Base-by-base conservation (phyloP, 2,329 filamentous ascomycete species). In the Exophiala phaeomuriformis region DNA sequence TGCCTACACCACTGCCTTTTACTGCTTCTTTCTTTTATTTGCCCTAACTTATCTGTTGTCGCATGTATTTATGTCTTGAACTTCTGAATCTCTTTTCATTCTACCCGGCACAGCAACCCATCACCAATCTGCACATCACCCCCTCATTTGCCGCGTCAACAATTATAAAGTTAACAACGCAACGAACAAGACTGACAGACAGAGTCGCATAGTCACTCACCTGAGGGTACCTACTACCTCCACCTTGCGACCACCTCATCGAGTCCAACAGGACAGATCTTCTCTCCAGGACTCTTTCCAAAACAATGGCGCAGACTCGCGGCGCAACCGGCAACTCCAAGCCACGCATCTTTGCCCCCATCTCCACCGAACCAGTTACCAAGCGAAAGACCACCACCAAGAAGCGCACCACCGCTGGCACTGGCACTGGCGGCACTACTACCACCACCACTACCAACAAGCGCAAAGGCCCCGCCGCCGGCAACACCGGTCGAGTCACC, bases 231-330 rank as follows among this genome's bases (percentile, higher is more conserved):
- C 19, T 19, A 19, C 19, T 19, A 19, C 19, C 19, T 19, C 19
- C 19, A 19, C 19, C 19, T 19, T 19, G 19, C 19, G 19, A 19
- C 19, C 19, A 19, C 19, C 19, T 19, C 19, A 19, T 19, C 19
- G 19, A 19, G 19, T 19, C 19, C 19, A 19, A 19, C 19, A 19
- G 19, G 19, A 19, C 19, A 19, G 2, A 19, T 2, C 2, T 19
- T 19, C 19, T 1, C 19, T 1, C 12, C 5, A 40, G 43, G 43
- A 42, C 30, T 41, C 29, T 35, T 1, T 6, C 36, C 5, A 5
- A 39, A 27, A 52, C 41, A 52, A 66, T 66, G 64, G 64, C 63
- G 47, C 51, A 61, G 61, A 67, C 64, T 40, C 64, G 64, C 36
- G 61, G 57, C 56, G 56, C 62, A 52, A 63, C 62, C 48, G 63